Conservation (phyloP, 257 asterid genomes). For the Primulina eburnea region DNA sequence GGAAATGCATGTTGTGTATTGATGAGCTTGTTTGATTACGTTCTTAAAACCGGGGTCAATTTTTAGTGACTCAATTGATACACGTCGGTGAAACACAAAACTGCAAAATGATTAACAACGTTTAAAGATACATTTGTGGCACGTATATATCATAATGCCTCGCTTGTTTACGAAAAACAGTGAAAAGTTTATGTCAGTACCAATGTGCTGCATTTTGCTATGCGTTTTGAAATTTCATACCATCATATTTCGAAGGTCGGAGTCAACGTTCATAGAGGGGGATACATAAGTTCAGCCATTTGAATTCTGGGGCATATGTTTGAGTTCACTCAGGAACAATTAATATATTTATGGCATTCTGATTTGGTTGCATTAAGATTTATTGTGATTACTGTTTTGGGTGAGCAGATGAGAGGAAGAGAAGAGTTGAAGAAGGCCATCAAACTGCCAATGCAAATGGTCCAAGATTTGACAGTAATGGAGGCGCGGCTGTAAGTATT, state of each 20-base stretch:
- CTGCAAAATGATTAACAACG: not conserved
- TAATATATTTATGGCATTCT: not conserved
- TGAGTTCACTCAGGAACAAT: not conserved
- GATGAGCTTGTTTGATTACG: not conserved
- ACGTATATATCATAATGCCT: slow-evolving; percentile 10
- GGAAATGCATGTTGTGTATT: not conserved
- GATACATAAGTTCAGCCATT: not conserved
- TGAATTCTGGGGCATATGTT: slow-evolving; percentile 4
- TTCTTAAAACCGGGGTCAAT: not conserved
- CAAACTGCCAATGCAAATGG: slow-evolving; percentile 64
- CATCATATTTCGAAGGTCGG: not conserved
- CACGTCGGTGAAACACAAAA: not conserved
- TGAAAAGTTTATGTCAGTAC: not conserved
- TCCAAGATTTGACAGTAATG: slow-evolving; percentile 67
- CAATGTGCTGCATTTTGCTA: slow-evolving; percentile 3
- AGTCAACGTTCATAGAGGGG: slow-evolving; percentile 8
- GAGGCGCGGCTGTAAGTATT: slow-evolving; percentile 76
- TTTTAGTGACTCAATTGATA: not conserved
- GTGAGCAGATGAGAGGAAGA: slow-evolving; percentile 70
- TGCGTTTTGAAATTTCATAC: not conserved
- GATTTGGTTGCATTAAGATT: slow-evolving; percentile 13
- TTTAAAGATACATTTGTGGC: slow-evolving; percentile 6
- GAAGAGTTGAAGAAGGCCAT: slow-evolving; percentile 58
- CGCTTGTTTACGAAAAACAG: not conserved
- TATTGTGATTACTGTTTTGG: slow-evolving; percentile 20